Evolutionary conservation across 495 filamentous ascomycete species (phyloP).

Genomic region (Endocarpon pusillum): DNA sequence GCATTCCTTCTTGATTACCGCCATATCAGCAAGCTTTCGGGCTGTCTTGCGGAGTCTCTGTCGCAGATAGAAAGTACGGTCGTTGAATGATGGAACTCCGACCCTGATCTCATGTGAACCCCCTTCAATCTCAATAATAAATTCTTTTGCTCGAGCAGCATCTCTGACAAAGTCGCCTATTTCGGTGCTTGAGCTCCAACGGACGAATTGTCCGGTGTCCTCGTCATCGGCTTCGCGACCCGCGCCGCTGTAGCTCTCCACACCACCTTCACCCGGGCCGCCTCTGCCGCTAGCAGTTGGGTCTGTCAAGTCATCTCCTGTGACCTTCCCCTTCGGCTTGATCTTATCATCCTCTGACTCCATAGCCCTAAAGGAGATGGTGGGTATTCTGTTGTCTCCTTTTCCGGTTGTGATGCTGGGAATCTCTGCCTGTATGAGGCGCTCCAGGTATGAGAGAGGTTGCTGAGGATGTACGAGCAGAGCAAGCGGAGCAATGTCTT

Average conservation of each 20-base stretch:
- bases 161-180: constrained; percentile 93
- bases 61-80: constrained; percentile 75
- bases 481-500: constrained; percentile 64
- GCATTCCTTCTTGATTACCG: constrained; percentile 65
- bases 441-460: constrained; percentile 81
- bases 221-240: constrained; percentile 27
- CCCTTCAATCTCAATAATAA: constrained; percentile 69
- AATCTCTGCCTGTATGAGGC: constrained; percentile 76
- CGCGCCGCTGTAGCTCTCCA: constrained; percentile 42
- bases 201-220: constrained; percentile 43
- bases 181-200: constrained; percentile 83
- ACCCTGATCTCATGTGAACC: constrained; percentile 52
- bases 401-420: constrained; percentile 43
- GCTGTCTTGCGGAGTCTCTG: constrained; percentile 56
- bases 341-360: constrained; percentile 48
- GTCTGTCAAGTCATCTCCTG: constrained; percentile 22
- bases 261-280: constrained; percentile 30
- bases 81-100: constrained; percentile 70
- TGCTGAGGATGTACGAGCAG: constrained; percentile 85
- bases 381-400: constrained; percentile 50
- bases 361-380: constrained; percentile 64
- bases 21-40: constrained; percentile 42
- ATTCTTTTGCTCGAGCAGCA: constrained; percentile 66
- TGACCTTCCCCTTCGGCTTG: constrained; percentile 15
- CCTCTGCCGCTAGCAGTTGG: constrained; percentile 27